phyloP scores from a whole-genome alignment of 495 filamentous ascomycete species.

The Penicillium coffeae region DNA sequence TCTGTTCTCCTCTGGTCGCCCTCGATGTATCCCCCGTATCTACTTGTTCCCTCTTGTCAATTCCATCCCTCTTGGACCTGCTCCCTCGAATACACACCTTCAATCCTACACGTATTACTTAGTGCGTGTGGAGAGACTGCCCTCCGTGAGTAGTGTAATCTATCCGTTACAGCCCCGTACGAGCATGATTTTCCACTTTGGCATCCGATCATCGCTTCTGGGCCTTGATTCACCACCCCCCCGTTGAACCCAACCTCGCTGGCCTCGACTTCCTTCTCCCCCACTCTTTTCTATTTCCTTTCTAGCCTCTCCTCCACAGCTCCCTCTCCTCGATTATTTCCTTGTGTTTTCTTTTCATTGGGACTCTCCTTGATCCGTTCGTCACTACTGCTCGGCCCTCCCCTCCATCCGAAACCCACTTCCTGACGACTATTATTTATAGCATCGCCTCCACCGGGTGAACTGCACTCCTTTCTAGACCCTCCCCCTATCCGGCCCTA shows the following conservation, averaged over 20 bases:
- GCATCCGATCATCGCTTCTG: slow-evolving; percentile 21
- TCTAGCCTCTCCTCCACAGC: slow-evolving; percentile 8
- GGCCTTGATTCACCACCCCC: slow-evolving; percentile 10
- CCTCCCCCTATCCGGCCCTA: background rate
- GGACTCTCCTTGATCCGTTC: slow-evolving; percentile 19
- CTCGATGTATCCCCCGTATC: no score
- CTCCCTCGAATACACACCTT: no score
- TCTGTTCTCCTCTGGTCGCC: no score
- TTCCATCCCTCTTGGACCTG: no score
- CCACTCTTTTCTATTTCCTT: slow-evolving; percentile 5
- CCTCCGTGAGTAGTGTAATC: no score
- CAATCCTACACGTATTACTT: no score
- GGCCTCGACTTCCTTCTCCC: slow-evolving; percentile 8
- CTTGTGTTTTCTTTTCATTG: slow-evolving; percentile 11
- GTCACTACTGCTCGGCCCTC: background rate
- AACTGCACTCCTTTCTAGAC: slow-evolving; percentile 15
- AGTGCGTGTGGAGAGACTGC: no score
- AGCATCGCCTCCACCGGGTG: slow-evolving; percentile 9
- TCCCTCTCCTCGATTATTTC: slow-evolving; percentile 6
- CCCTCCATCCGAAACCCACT: slow-evolving; percentile 3
- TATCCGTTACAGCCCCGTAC: background rate
- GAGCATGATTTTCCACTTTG: slow-evolving; percentile 6
- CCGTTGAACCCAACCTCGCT: slow-evolving; percentile 21
- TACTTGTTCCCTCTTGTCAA: no score
- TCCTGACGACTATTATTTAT: slow-evolving; percentile 19